A percentile compares a stretch with the other conserved stretches of the same genome.
Evolutionary conservation across 2,329 filamentous ascomycete species (phyloP).

Genomic region (Fusarium acutatum): DNA sequence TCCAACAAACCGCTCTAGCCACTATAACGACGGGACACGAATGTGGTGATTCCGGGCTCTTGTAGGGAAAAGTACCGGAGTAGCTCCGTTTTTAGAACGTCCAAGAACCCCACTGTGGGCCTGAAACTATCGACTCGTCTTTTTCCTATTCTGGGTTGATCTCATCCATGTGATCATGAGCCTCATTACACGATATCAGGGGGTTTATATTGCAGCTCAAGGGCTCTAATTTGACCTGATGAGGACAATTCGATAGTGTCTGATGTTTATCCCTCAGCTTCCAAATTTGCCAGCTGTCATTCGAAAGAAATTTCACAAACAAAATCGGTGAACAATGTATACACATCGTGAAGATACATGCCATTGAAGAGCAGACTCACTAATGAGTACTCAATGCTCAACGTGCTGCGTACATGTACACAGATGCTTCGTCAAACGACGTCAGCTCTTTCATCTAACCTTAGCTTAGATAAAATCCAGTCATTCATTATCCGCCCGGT

Average conservation of each 20-base stretch:
- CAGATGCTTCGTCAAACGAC: conserved; percentile 10
- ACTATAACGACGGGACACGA: not conserved
- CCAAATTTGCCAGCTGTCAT: not conserved
- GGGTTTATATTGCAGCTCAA: conserved; percentile 8
- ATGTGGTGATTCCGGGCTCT: conserved; percentile 3
- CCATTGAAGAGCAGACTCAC: not conserved
- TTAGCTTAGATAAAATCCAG: not conserved
- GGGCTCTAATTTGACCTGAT: not conserved
- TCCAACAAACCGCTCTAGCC: not conserved
- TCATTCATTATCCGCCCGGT: not conserved
- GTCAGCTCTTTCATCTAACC: not conserved
- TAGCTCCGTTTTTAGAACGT: conserved; percentile 11
- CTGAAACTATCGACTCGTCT: not conserved
- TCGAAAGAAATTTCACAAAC: not conserved
- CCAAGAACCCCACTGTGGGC: conserved; percentile 32
- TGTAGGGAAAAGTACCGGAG: conserved; percentile 19
- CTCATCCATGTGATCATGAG: conserved; percentile 17
- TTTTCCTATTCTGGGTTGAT: conserved; percentile 14
- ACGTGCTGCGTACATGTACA: conserved; percentile 27
- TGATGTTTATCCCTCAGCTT: not conserved
- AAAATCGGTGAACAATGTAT: not conserved
- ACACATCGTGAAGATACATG: not conserved
- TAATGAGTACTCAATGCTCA: not conserved
- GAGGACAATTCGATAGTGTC: not conserved
- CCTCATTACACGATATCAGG: conserved; percentile 24